Conservation (phyloP, 176 grass and related monocot genomes). For the Urochloa ruziziensis region DNA sequence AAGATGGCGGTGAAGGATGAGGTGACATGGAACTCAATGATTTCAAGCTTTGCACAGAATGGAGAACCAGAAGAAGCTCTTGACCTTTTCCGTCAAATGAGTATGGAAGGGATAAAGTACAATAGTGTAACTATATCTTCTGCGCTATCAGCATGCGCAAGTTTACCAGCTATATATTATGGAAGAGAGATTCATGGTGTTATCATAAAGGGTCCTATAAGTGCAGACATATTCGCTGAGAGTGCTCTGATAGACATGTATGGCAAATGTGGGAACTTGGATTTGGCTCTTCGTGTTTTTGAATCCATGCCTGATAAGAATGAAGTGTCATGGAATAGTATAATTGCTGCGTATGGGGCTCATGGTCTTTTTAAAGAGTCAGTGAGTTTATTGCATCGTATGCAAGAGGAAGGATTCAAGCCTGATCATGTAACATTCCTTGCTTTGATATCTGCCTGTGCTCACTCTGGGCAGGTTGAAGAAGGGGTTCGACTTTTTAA, state of each 20-base stretch:
- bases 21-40: conserved; percentile 92
- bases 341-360: conserved; percentile 81
- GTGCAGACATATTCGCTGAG: conserved; percentile 60
- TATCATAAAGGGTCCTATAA: conserved; percentile 59
- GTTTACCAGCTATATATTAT: conserved; percentile 67
- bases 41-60: conserved; percentile 79
- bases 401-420: conserved; percentile 68
- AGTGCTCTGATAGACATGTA: conserved; percentile 94
- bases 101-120: conserved; percentile 56
- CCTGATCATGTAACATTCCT: conserved; percentile 85
- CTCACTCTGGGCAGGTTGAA: conserved; percentile 68
- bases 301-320: conserved; percentile 70
- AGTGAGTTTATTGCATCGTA: conserved; percentile 47
- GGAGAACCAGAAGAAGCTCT: conserved; percentile 72
- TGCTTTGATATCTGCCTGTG: conserved; percentile 82
- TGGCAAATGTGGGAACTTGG: conserved; percentile 68
- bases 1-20: conserved; percentile 57
- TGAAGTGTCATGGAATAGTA: conserved; percentile 90
- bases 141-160: conserved; percentile 68
- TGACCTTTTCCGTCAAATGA: conserved; percentile 69
- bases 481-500: conserved; percentile 64
- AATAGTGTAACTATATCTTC: conserved; percentile 75
- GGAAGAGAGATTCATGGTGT: conserved; percentile 89
- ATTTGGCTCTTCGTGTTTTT: conserved; percentile 63
- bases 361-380: conserved; percentile 75